phyloP scores from a whole-genome alignment of 192 early-diverging fungal species.

The Backusella luteola region DNA sequence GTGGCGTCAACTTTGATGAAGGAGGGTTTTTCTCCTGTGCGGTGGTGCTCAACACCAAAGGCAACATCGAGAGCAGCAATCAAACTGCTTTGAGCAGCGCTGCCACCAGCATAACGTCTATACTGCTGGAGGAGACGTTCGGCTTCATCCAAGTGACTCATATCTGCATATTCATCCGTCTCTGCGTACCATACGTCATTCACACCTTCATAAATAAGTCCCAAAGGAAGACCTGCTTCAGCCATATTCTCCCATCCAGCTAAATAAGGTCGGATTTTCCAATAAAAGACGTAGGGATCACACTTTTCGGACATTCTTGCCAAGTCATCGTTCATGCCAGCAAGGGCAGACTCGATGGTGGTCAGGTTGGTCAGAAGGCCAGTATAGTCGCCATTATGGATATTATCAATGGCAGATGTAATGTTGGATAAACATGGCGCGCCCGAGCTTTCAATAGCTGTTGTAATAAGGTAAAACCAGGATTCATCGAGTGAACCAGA shows the following conservation, averaged over 20 bases:
- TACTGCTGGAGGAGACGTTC: conserved; percentile 55
- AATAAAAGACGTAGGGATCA: conserved; percentile 94
- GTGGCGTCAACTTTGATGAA: conserved; percentile 5
- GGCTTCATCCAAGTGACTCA: conserved; percentile 47
- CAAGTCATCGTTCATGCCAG: conserved; percentile 53
- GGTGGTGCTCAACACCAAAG: conserved; percentile 84
- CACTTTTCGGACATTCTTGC: conserved; percentile 89
- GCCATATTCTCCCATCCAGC: conserved; percentile 92
- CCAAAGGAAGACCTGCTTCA: conserved; percentile 79
- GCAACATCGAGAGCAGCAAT: conserved; percentile 90
- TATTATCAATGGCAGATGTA: conserved; percentile 59
- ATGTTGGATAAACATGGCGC: conserved; percentile 70
- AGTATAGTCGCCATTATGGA: conserved; percentile 51
- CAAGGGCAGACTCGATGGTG: conserved; percentile 53
- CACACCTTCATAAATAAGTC: conserved; percentile 93
- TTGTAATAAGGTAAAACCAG: conserved; percentile 96
- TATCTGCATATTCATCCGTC: conserved; percentile 47
- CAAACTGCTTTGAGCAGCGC: conserved; percentile 91
- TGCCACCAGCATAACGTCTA: conserved; percentile 85
- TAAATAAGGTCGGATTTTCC: conserved; percentile 87
- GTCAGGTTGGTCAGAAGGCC: conserved; percentile 50
- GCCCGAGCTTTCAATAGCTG: conserved; percentile 82
- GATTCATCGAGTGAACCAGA: conserved; percentile 89
- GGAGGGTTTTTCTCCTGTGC: conserved; percentile 52
- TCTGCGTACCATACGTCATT: conserved; percentile 44